Percentiles rank a stretch among this genome's conserved stretches.
phyloP scores from a whole-genome alignment of 352 stramenopile species.

The Globisporangium parvum region DNA sequence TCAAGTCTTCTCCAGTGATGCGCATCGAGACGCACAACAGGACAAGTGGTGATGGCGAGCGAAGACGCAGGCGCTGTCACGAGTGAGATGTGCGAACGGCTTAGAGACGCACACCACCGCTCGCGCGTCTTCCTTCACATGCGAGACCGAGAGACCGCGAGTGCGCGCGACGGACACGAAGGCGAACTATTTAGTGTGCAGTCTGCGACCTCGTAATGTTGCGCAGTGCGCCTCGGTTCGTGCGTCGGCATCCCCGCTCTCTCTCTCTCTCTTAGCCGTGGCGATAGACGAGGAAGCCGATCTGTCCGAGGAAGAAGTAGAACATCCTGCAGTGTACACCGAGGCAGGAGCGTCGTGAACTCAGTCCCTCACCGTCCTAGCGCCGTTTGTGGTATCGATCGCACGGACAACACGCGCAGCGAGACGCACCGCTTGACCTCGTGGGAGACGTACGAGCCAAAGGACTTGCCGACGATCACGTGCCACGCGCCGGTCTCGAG shows the following conservation, averaged over 20 bases:
- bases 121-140: no score
- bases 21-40: no score
- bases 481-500: conserved; percentile 65
- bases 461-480: conserved; percentile 83
- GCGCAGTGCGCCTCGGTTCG: neutral
- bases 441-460: conserved; percentile 80
- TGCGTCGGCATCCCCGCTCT: neutral
- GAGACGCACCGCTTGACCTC: conserved; percentile 71
- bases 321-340: conserved; percentile 71
- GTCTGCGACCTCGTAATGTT: no score
- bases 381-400: neutral
- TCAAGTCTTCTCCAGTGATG: no score
- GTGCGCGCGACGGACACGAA: no score
- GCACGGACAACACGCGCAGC: neutral
- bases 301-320: conserved; percentile 79
- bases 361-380: no score
- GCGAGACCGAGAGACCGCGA: neutral
- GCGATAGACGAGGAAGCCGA: conserved; percentile 73
- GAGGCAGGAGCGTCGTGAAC: no score
- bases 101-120: no score
- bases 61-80: no score
- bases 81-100: no score
- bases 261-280: conserved; percentile 31
- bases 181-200: conserved; percentile 1
- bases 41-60: no score